Evolutionary conservation across 257 asterid genomes (phyloP).

Genomic region (Capsicum rhomboideum): DNA sequence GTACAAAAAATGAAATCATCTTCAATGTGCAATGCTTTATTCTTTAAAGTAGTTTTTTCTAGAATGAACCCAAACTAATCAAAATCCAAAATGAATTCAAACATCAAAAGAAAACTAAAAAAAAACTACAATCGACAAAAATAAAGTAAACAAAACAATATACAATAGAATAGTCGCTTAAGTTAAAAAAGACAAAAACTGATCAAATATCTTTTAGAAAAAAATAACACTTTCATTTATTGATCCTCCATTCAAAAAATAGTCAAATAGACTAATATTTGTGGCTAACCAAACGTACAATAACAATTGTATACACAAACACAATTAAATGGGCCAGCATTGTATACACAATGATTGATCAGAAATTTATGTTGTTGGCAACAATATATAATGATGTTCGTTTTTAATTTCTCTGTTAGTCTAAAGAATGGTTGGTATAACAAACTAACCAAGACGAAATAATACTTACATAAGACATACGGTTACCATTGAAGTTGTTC

Average conservation of each 20-base stretch:
- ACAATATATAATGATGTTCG: no score
- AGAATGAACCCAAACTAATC: not conserved
- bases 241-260: not conserved
- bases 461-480: no score
- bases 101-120: not conserved
- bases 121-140: not conserved
- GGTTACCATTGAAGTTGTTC: no score
- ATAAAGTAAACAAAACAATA: not conserved
- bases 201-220: not conserved
- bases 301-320: conserved; percentile 20
- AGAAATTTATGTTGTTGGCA: no score
- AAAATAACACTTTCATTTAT: not conserved
- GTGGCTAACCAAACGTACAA: not conserved
- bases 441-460: no score
- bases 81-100: not conserved
- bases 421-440: no score
- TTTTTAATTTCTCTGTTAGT: no score
- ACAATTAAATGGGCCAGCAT: conserved; percentile 7
- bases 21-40: not conserved
- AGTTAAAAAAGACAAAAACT: not conserved
- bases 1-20: not conserved
- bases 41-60: not conserved
- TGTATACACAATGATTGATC: no score
- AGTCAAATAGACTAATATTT: not conserved
- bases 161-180: not conserved